Evolutionary conservation across 2,329 filamentous ascomycete genomes (phyloP), one percentile per base, ranked within the genome.

Genomic region (Diplodia seriata): DNA sequence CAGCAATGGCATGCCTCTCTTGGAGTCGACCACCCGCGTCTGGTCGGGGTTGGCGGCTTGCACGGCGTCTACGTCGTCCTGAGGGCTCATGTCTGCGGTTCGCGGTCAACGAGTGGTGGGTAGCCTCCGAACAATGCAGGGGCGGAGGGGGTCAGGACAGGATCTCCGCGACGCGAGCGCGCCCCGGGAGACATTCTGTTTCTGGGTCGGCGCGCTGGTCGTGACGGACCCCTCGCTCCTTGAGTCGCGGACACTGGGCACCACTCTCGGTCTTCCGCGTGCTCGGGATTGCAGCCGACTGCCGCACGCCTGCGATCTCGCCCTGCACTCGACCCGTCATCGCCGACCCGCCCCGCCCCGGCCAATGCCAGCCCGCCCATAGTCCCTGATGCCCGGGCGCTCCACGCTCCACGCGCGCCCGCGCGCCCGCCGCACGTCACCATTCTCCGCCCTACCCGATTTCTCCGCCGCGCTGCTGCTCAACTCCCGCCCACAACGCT

Each of bases 21-120:
- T 80, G 20, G 78, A 76, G 40, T 75, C 70, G 9, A 78, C 74
- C 4, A 72, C 74, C 56, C 72, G 72, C 11, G 65, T 70, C 36
- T 70, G 70, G 38, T 75, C 73, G 43, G 73, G 69, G 62, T 74
- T 71, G 29, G 62, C 70, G 29, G 67, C 43, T 38, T 36, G 12
- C 23, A 68, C 33, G 29, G 66, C 66, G 3, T 38, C 54, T n/a
- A 20, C 26, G 38, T 67, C 68, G 5, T 63, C 68, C 11, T 50
- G 15, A 14, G 47, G 23, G 50, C 23, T 43, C 56, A 68, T 64
- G 23, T 23, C 43, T 29, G 18, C 23, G 53, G 40, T 20, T 31
- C 15, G 4, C 14, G 57, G 26, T 33, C 57, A 62, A 51, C 47
- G 29, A 12, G 59, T 63, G 59, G 59, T 63, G 47, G 36, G 40